Evolutionary conservation across 805 yeast genomes (phyloP), one percentile per base, ranked within the genome.

Genomic region (Metschnikowia anglica): DNA sequence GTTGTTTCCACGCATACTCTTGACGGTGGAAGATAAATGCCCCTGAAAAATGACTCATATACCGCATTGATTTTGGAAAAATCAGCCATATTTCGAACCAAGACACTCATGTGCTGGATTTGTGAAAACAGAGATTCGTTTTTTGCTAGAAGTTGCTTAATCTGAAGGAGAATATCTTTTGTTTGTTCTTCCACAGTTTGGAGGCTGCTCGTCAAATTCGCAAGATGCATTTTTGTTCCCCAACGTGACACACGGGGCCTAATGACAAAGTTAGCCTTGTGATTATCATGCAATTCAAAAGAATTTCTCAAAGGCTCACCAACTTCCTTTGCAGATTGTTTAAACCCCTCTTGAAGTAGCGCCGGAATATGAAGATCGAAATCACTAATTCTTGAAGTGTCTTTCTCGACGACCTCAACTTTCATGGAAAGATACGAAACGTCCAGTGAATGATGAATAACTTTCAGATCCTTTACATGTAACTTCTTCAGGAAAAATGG

Each of bases 1-100:
- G 52, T 51, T 0, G 95, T 76, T 41, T 85, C 83, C 3, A 93
- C 78, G 62, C 98, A 90, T 1, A 88, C 80, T 49, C 99, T 74
- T 1, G 97, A 81, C 0, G 99, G 98, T 1, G 98, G 98, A 15
- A 70, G 59, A 27, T 79, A 69, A 3, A 84, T 80, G 1, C 71
- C 58, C 3, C 62, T 59, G 60, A 89, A 90, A 46, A 68, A 73
- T 1, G 60, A 46, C 18, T 68, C 68, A 60, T 93, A 93, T 0
- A 80, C 68, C 2, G 58, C 39, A 57, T 93, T 93, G 10, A 90
- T 75, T 8, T 51, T 59, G 0, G 65, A 68, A 60, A 93, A 93
- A 37, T 77, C 60, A 0, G 62, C 37, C 91, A 93, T 90, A 38
- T 82, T 75, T 2, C 71, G 52, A 2, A 91, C 66, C 3, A 85